Conservation (phyloP, 768 basidiomycete species). For the Lentinula aciculospora region DNA sequence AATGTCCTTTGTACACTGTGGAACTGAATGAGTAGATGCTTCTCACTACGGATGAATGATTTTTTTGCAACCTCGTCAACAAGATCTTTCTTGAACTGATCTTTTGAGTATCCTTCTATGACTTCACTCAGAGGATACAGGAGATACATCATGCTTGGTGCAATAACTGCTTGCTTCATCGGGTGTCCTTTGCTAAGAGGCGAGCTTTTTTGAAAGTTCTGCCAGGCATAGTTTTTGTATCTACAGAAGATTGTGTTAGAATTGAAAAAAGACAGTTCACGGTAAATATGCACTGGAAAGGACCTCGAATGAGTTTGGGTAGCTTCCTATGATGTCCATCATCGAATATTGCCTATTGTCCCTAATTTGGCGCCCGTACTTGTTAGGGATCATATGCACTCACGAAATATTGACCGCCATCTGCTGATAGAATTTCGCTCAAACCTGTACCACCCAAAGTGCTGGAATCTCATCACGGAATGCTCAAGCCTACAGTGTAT, state of each 20-base stretch:
- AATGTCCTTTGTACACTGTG: conserved; percentile 3
- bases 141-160: conserved; percentile 6
- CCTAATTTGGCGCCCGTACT: no score
- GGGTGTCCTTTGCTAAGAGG: background rate
- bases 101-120: background rate
- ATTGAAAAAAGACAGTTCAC: background rate
- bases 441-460: background rate
- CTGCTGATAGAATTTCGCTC: background rate
- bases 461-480: background rate
- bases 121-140: background rate
- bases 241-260: background rate
- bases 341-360: conserved; percentile 1
- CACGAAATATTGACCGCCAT: conserved; percentile 5
- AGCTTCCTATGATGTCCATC: conserved; percentile 3
- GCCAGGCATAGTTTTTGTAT: conserved; percentile 3
- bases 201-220: background rate
- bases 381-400: no score
- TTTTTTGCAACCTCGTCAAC: background rate
- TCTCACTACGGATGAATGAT: background rate
- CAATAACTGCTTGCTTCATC: conserved; percentile 6
- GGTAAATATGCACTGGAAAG: background rate
- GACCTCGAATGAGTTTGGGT: conserved; percentile 1
- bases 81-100: background rate
- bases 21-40: background rate
- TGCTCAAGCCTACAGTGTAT: background rate